A percentile compares a stretch with the other conserved stretches of the same genome.
These are phyloP conservation scores for Myxozyma vanderwaltii DNA, from an alignment of 805 yeast species.

Conservation along the genomic window DNA sequence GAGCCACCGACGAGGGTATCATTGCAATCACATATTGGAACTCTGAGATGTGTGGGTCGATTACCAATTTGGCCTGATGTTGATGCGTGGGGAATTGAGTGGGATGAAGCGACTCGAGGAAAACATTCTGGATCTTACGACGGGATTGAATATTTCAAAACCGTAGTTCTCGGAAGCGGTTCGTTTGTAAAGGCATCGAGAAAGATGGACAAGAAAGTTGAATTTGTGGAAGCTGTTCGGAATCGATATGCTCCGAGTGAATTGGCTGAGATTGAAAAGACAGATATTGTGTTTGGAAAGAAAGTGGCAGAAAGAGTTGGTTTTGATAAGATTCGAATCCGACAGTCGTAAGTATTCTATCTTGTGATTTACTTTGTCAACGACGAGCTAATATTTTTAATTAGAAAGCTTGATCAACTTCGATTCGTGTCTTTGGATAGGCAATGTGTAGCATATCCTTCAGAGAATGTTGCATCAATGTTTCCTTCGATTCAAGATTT, in stretches of 20 bases:
- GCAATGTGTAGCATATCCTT: conserved; percentile 42
- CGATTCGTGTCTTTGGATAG: conserved; percentile 54
- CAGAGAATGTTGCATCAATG: conserved; percentile 17
- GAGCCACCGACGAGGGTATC: conserved; percentile 24
- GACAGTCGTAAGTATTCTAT: conserved; percentile 15
- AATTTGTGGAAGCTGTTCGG: conserved; percentile 55
- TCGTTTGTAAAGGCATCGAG: conserved; percentile 59
- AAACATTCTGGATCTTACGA: conserved; percentile 66
- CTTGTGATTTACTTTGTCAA: not conserved
- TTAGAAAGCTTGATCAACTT: conserved; percentile 48
- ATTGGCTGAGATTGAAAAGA: conserved; percentile 37
- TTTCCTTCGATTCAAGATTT: conserved; percentile 41
- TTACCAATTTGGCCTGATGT: conserved; percentile 64
- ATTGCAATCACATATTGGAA: conserved; percentile 47
- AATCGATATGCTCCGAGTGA: conserved; percentile 50
- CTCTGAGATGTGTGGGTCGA: conserved; percentile 62
- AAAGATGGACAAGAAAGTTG: conserved; percentile 37
- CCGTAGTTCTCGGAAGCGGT: conserved; percentile 51
- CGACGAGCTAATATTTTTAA: not conserved
- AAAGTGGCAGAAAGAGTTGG: conserved; percentile 68
- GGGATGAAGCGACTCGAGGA: conserved; percentile 76
- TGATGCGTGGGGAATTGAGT: conserved; percentile 74
- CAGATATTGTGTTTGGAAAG: conserved; percentile 51
- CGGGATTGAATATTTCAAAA: conserved; percentile 58
- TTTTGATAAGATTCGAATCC: conserved; percentile 49